These are phyloP conservation scores for Chaetomium globosum DNA, from an alignment of 2,329 filamentous ascomycete species.

Conservation along the genomic window DNA sequence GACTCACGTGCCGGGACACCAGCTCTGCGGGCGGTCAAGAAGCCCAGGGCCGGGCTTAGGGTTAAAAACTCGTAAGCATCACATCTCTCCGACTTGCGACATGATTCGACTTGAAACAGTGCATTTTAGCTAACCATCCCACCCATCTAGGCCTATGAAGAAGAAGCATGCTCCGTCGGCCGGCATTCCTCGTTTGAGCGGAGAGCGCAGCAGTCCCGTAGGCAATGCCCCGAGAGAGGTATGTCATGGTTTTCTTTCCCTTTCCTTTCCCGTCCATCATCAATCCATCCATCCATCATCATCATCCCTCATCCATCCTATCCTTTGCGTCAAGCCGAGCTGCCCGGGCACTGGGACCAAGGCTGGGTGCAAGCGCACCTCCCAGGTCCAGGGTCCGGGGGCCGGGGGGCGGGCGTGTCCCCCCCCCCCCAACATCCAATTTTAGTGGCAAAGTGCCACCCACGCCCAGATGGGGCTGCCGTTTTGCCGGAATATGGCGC, in stretches of 20 bases:
- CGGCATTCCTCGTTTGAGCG: slow-evolving; percentile 66
- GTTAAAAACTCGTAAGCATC: slow-evolving; percentile 68
- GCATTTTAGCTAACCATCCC: slow-evolving; percentile 24
- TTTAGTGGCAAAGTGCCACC: slow-evolving; percentile 31
- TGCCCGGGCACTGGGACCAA: neutral
- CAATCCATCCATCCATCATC: too few species aligned
- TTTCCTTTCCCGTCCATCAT: slow-evolving; percentile 14
- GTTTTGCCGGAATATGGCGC: slow-evolving; percentile 45
- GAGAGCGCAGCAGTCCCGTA: slow-evolving; percentile 65
- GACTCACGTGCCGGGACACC: slow-evolving; percentile 65
- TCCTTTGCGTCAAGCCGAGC: neutral
- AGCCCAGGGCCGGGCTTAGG: slow-evolving; percentile 62
- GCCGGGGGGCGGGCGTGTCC: neutral
- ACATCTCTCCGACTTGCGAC: slow-evolving; percentile 15
- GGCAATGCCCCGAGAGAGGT: slow-evolving; percentile 57
- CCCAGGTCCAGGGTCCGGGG: neutral
- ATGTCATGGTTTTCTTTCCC: slow-evolving; percentile 40
- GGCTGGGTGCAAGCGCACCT: slow-evolving; percentile 8
- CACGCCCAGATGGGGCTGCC: slow-evolving; percentile 31
- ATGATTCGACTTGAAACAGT: neutral
- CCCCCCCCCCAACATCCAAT: slow-evolving; percentile 13
- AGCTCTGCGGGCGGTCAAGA: slow-evolving; percentile 60
- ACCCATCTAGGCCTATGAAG: slow-evolving; percentile 67
- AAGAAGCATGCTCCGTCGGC: slow-evolving; percentile 70
- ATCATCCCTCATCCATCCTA: neutral